phyloP scores from a whole-genome alignment of 2,329 filamentous ascomycete species.

The Ophiocordyceps camponoti-floridani region DNA sequence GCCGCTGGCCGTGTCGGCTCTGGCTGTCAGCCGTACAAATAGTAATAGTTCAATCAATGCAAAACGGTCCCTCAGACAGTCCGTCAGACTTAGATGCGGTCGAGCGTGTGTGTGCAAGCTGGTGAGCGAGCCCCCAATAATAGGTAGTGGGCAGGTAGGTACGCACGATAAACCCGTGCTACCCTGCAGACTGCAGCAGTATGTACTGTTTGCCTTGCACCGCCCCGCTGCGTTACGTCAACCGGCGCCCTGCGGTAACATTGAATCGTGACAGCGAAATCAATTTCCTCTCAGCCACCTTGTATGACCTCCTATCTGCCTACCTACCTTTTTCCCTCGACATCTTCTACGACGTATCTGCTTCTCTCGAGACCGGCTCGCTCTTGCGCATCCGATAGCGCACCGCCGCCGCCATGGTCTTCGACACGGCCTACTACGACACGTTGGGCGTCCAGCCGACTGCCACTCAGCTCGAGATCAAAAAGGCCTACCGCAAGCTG shows the following conservation, averaged over 20 bases:
- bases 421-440: conserved; percentile 80
- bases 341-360: background rate
- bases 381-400: background rate
- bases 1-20: too few relatives aligned
- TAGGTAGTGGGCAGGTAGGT: too few relatives aligned
- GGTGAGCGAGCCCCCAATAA: too few relatives aligned
- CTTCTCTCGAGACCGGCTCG: background rate
- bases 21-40: too few relatives aligned
- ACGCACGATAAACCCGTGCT: background rate
- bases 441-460: conserved; percentile 68
- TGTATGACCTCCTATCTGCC: background rate
- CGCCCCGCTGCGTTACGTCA: background rate
- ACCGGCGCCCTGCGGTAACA: background rate
- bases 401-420: conserved; percentile 46
- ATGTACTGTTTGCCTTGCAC: background rate
- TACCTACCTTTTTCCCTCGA: background rate
- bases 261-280: background rate
- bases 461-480: conserved; percentile 83
- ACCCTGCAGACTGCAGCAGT: too few relatives aligned
- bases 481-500: conserved; percentile 89
- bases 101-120: too few relatives aligned
- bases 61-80: too few relatives aligned
- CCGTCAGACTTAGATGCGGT: too few relatives aligned
- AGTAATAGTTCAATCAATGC: too few relatives aligned
- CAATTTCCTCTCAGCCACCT: background rate